Base-by-base conservation (phyloP, 805 yeast genomes). In the Candida adriatica region DNA sequence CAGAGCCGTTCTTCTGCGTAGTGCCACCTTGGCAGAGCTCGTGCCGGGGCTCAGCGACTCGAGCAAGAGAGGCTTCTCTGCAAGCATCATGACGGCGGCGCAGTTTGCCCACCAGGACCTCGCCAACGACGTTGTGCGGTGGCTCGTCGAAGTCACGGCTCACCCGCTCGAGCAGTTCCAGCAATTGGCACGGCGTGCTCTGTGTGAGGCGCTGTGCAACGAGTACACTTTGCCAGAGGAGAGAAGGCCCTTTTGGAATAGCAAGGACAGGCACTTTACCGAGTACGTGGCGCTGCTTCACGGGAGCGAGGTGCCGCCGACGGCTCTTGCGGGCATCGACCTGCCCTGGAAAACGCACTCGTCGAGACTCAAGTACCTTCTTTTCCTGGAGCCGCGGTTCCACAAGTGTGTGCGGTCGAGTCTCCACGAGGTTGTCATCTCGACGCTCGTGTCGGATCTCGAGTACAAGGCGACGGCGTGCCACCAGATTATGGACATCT, bases 301-400 rank as follows among this genome's bases (percentile, higher is more conserved):
- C 6, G 42, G 42, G 3, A 23, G 33, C 4, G 25, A 31, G 7
- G 27, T 47, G 2, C 51, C 49, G 11, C 27, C 29, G 3, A 20
- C 8, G 13, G 24, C n/a, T 2, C 18, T 24, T 14, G 18, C 16
- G 4, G 18, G 15, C 6, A n/a, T 33, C 3, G 24, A 13, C 10
- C 28, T 30, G 13, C 27, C 33, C 11, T 8, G 23, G 4, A 26
- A 55, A 8, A 64, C 82, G n/a, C 15, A 19, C 6, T 32, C 56
- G 6, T 64, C 83, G 11, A 63, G 84, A 43, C 47, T 81, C 9
- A 87, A 80, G 48, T 64, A 61, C 43, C 45, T 82, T 15, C 54
- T 79, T 22, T 66, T 63, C 37, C 70, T 79, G 36, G 83, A 81
- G 38, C 62, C 72, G 23, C 62, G 92, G 41, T 68, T 68, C 20